Conservation (phyloP, 306 rosid genomes). For the Betula pendula region DNA sequence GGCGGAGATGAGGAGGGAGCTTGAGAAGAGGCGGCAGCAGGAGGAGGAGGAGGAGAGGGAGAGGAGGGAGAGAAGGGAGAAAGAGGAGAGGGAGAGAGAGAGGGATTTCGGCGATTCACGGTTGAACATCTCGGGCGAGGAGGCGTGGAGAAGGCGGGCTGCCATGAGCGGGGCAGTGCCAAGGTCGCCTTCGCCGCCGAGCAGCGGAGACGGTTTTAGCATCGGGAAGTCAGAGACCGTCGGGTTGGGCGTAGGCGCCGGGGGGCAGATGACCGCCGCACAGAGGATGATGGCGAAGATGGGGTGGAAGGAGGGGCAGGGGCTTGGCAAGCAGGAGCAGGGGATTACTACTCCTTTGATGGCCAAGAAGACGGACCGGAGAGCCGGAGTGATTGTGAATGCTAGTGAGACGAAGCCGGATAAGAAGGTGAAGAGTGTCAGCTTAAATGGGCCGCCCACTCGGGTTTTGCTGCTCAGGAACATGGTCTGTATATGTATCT, state of each 20-base stretch:
- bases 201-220: conserved; percentile 69
- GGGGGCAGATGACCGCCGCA: conserved; percentile 98
- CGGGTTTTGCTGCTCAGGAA: conserved; percentile 83
- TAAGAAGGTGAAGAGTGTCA: conserved; percentile 85
- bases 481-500: conserved; percentile 59
- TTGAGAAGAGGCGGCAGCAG: conserved; percentile 70
- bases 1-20: conserved; percentile 77
- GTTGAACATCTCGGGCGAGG: conserved; percentile 90
- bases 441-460: conserved; percentile 75
- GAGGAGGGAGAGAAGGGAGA: conserved; percentile 39
- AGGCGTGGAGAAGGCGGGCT: conserved; percentile 94
- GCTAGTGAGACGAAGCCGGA: conserved; percentile 72
- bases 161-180: conserved; percentile 79
- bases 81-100: conserved; percentile 46
- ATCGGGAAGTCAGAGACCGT: conserved; percentile 90
- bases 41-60: conserved; percentile 62
- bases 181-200: conserved; percentile 80
- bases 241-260: conserved; percentile 90
- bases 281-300: conserved; percentile 99
- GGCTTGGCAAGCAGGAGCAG: conserved; percentile 95
- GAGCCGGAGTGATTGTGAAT: conserved; percentile 97
- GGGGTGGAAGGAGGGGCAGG: conserved; percentile 99
- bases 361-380: conserved; percentile 92
- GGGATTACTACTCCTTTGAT: conserved; percentile 96
- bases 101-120: conserved; percentile 52